phyloP scores from a whole-genome alignment of 345 rosid genomes.

The Cardamine occulta region DNA sequence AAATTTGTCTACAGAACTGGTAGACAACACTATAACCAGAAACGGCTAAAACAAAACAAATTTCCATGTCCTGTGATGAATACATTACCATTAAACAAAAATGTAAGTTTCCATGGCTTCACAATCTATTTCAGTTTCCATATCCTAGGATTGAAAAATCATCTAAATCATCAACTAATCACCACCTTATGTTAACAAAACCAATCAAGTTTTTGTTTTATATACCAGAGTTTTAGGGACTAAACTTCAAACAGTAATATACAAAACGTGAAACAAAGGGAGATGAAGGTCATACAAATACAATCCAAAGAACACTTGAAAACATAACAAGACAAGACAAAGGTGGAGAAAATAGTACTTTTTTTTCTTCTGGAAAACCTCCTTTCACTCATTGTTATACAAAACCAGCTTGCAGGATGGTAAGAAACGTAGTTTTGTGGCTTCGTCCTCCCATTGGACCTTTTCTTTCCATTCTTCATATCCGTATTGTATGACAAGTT shows the following conservation, averaged over 20 bases:
- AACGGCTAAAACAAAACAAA: too few species aligned
- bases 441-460: conserved; percentile 21
- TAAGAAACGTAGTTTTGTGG: conserved; percentile 14
- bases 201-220: background rate
- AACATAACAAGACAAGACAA: background rate
- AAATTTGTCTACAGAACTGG: too few species aligned
- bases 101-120: background rate
- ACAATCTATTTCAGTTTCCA: background rate
- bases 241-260: background rate
- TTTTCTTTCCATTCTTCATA: conserved; percentile 24
- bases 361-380: background rate
- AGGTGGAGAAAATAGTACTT: background rate
- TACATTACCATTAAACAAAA: background rate
- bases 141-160: background rate
- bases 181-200: background rate
- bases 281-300: background rate
- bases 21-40: too few species aligned
- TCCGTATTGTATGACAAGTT: background rate
- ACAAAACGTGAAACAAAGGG: background rate
- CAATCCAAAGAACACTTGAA: background rate
- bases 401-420: conserved; percentile 28
- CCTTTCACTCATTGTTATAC: conserved; percentile 4
- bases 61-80: background rate
- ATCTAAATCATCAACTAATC: background rate
- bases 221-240: background rate